Evolutionary conservation across 2,329 filamentous ascomycete species (phyloP).

Genomic region (Cladosporium oxysporum): DNA sequence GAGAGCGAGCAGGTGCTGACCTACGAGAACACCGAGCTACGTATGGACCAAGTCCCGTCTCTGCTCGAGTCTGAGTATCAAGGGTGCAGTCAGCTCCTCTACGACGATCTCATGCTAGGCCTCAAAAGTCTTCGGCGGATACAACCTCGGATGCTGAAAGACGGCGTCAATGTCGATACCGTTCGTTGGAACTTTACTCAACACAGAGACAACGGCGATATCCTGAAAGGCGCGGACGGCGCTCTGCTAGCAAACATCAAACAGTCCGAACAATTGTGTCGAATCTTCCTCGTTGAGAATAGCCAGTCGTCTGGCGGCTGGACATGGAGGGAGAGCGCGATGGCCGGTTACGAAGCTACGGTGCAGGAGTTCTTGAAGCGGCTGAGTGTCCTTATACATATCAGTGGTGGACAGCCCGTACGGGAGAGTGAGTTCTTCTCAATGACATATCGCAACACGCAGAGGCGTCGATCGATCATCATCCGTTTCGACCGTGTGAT

Average conservation of each 20-base stretch:
- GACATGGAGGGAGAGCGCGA: constrained; percentile 10
- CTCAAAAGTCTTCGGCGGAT: constrained; percentile 12
- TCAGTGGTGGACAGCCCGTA: too few relatives aligned
- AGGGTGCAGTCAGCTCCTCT: constrained; percentile 12
- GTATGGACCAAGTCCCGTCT: constrained; percentile 20
- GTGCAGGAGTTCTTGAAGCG: constrained; percentile 21
- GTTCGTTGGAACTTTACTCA: constrained; percentile 20
- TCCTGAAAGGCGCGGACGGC: not conserved
- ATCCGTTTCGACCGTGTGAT: too few relatives aligned
- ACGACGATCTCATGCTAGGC: constrained; percentile 20
- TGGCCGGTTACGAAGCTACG: constrained; percentile 18
- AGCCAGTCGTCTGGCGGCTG: not conserved
- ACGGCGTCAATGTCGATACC: constrained; percentile 20
- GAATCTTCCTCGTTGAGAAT: not conserved
- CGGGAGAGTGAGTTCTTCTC: too few relatives aligned
- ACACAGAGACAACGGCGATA: constrained; percentile 14
- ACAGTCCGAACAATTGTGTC: constrained; percentile 3
- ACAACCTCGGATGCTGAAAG: constrained; percentile 5
- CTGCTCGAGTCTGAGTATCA: constrained; percentile 20
- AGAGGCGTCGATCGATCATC: too few relatives aligned
- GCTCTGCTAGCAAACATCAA: constrained; percentile 3
- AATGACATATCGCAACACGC: too few relatives aligned
- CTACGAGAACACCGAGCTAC: constrained; percentile 20
- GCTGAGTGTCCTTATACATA: too few relatives aligned
- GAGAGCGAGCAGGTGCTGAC: constrained; percentile 15